Percentiles rank a stretch among this genome's conserved stretches.
These are phyloP conservation scores for Botrytis deweyae DNA, from an alignment of 2,329 filamentous ascomycete genomes.

Conservation along the genomic window DNA sequence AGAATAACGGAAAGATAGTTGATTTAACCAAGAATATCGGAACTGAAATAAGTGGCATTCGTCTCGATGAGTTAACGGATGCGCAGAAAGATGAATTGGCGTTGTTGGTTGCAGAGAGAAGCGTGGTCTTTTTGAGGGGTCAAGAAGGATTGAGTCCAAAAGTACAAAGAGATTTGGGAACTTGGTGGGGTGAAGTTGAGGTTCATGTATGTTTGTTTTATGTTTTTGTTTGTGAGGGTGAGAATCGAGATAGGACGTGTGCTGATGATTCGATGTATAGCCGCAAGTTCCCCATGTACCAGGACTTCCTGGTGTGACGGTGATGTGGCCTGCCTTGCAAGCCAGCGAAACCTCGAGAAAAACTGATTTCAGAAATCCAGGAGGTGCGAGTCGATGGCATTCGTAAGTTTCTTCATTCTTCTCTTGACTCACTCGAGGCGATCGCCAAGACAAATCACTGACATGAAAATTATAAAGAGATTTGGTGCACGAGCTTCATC, in stretches of 20 bases:
- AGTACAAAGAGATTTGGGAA: conserved; percentile 61
- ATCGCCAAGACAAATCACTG: not conserved
- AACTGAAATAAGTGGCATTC: conserved; percentile 45
- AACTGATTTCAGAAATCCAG: conserved; percentile 64
- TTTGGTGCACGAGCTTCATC: conserved; percentile 68
- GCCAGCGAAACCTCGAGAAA: conserved; percentile 53
- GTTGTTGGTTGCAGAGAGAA: conserved; percentile 44
- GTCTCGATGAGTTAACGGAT: conserved; percentile 43
- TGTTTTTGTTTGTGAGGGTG: not conserved
- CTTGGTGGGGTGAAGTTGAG: conserved; percentile 64
- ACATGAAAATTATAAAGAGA: conserved; percentile 42
- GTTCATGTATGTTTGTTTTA: conserved; percentile 55
- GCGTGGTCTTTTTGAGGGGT: conserved; percentile 42
- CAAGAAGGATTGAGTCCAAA: conserved; percentile 54
- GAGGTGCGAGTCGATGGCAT: conserved; percentile 68
- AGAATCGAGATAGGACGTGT: not conserved
- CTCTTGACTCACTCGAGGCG: not conserved
- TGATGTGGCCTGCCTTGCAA: conserved; percentile 69
- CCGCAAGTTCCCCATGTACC: conserved; percentile 71
- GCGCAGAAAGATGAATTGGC: conserved; percentile 46
- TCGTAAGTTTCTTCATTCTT: conserved; percentile 38
- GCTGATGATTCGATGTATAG: conserved; percentile 41
- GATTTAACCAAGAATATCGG: conserved; percentile 46
- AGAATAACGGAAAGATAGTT: conserved; percentile 53
- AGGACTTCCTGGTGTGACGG: conserved; percentile 61